Percentiles rank a stretch among this genome's conserved stretches.
These are phyloP conservation scores for Debaryomyces psychrophilus DNA, from an alignment of 1,139 yeast genomes.

Conservation along the genomic window DNA sequence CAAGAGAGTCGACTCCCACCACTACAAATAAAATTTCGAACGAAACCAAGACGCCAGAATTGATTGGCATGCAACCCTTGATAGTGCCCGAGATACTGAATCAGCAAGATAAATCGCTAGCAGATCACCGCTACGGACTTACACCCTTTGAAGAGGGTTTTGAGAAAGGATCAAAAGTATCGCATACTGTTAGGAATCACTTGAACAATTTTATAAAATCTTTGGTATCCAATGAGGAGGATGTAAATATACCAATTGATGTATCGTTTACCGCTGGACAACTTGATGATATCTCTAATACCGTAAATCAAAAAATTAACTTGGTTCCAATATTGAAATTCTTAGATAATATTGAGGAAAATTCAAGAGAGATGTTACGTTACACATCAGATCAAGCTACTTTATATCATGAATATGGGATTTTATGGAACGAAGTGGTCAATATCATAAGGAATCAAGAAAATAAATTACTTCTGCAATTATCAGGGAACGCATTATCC, in stretches of 20 bases:
- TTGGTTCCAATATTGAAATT: conserved; percentile 37
- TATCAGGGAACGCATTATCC: neutral
- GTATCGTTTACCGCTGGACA: neutral
- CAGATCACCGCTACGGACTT: conserved; percentile 31
- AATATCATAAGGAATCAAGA: conserved; percentile 3
- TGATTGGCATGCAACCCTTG: conserved; percentile 33
- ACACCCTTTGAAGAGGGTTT: conserved; percentile 42
- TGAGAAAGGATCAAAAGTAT: conserved; percentile 35
- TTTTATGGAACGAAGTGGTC: conserved; percentile 42
- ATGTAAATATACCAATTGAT: neutral
- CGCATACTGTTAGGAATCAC: conserved; percentile 29
- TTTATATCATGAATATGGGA: conserved; percentile 31
- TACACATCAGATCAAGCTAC: conserved; percentile 33
- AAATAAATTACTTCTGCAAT: conserved; percentile 3
- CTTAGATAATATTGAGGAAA: conserved; percentile 34
- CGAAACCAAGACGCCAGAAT: neutral
- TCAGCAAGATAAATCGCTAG: conserved; percentile 12
- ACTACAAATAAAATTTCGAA: neutral
- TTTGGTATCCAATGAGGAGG: neutral
- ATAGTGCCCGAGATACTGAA: conserved; percentile 18
- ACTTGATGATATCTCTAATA: conserved; percentile 41
- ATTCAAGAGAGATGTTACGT: conserved; percentile 29
- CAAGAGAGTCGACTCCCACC: neutral
- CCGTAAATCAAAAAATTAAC: conserved; percentile 37
- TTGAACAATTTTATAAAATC: conserved; percentile 14